Evolutionary conservation across 768 basidiomycete species (phyloP).

Genomic region (Lyophyllum shimeji): DNA sequence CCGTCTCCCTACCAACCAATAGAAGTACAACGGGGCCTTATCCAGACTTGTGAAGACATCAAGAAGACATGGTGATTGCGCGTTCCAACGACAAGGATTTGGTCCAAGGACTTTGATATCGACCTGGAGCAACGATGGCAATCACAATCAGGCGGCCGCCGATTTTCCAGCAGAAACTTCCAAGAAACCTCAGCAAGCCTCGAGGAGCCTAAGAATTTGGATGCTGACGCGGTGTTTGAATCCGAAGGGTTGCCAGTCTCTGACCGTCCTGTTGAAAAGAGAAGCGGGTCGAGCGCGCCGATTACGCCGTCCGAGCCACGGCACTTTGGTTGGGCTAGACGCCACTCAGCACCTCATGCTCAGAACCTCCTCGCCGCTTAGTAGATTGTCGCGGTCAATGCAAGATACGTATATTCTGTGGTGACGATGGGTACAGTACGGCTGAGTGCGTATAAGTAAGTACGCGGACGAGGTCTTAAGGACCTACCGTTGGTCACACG

Average conservation of each 20-base stretch:
- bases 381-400: too few species aligned
- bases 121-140: not conserved
- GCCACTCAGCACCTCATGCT: too few species aligned
- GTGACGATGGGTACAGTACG: too few species aligned
- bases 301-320: too few species aligned
- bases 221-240: not conserved
- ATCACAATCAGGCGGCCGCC: not conserved
- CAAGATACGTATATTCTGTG: too few species aligned
- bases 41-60: not conserved
- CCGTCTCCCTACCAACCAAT: conserved; percentile 14
- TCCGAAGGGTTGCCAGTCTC: not conserved
- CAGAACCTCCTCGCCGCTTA: not conserved
- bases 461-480: too few species aligned
- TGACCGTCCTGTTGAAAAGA: too few species aligned
- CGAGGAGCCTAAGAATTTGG: not conserved
- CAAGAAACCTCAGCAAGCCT: not conserved
- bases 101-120: not conserved
- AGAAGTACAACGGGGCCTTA: not conserved
- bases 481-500: too few species aligned
- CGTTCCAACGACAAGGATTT: conserved; percentile 3
- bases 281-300: too few species aligned
- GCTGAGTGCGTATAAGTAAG: too few species aligned
- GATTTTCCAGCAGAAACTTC: not conserved
- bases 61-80: too few species aligned
- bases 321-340: too few species aligned